Evolutionary conservation across 2,329 filamentous ascomycete species (phyloP).

Genomic region (Lecanicillium sp.): DNA sequence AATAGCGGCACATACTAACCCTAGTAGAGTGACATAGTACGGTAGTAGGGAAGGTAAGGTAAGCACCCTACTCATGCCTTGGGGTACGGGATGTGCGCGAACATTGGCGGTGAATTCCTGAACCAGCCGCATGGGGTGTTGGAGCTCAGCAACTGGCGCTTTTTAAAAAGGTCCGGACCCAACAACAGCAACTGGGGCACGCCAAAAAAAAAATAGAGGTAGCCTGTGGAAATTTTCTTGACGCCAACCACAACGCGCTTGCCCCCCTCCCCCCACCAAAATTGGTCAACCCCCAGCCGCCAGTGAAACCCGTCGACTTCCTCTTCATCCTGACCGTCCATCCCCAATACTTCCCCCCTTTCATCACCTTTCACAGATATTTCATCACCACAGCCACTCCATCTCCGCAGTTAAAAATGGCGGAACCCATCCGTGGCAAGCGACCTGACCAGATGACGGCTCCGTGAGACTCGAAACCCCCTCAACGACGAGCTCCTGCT

Average conservation of each 20-base stretch:
- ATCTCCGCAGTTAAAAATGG: slow-evolving; percentile 39
- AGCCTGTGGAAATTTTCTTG: slow-evolving; percentile 25
- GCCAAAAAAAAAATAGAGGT: slow-evolving; percentile 12
- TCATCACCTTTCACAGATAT: slow-evolving; percentile 13
- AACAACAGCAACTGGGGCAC: slow-evolving; percentile 5
- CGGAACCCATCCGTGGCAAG: slow-evolving; percentile 58
- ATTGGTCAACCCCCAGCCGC: slow-evolving; percentile 24
- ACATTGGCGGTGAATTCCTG: no score
- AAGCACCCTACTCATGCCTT: no score
- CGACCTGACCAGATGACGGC: slow-evolving; percentile 48
- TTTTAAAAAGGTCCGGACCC: no score
- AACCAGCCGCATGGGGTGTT: no score
- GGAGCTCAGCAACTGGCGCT: no score
- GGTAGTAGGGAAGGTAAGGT: no score
- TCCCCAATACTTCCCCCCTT: slow-evolving; percentile 17
- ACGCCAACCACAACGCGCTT: slow-evolving; percentile 14
- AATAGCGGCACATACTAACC: no score
- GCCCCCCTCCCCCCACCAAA: slow-evolving; percentile 27
- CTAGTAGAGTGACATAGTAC: no score
- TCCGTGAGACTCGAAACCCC: slow-evolving; percentile 41
- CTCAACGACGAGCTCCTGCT: no score
- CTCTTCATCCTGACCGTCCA: slow-evolving; percentile 22
- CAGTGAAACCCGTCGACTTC: slow-evolving; percentile 23
- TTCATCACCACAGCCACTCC: slow-evolving; percentile 6
- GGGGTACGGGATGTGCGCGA: no score